Evolutionary conservation across 164 flowering plant species (phyloP).

Genomic region (Amborella trichopoda): DNA sequence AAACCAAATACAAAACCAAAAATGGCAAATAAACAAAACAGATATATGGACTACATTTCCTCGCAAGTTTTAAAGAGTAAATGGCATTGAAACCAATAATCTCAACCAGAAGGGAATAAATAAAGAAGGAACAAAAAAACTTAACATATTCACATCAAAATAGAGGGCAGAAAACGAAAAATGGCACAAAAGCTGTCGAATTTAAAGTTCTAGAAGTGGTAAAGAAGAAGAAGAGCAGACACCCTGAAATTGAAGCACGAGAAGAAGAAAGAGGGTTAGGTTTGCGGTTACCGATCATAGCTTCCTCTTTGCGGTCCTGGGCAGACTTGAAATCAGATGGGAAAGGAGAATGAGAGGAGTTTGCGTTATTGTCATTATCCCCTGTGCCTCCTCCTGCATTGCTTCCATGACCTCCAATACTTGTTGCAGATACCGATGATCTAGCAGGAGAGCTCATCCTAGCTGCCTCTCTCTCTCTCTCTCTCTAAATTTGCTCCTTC

Average conservation of each 20-base stretch:
- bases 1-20: background rate
- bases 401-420: constrained; percentile 18
- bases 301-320: constrained; percentile 65
- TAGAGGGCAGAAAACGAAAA: background rate
- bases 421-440: constrained; percentile 37
- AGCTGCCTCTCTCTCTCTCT: no score
- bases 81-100: no score
- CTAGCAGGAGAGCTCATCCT: constrained; percentile 38
- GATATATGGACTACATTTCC: no score
- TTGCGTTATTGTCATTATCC: constrained; percentile 12
- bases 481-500: no score
- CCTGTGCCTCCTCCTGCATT: no score
- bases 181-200: background rate
- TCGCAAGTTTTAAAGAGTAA: no score
- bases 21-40: background rate
- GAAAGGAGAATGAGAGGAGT: constrained; percentile 18
- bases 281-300: constrained; percentile 31
- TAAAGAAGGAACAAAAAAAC: background rate
- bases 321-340: constrained; percentile 32
- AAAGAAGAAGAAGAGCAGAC: background rate
- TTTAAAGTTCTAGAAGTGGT: background rate
- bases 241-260: background rate
- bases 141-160: background rate
- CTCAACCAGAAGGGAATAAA: background rate
- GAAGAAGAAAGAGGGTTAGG: background rate